Conservation (phyloP, 805 yeast species). For the Yamadazyma takamatsuzukensis region DNA sequence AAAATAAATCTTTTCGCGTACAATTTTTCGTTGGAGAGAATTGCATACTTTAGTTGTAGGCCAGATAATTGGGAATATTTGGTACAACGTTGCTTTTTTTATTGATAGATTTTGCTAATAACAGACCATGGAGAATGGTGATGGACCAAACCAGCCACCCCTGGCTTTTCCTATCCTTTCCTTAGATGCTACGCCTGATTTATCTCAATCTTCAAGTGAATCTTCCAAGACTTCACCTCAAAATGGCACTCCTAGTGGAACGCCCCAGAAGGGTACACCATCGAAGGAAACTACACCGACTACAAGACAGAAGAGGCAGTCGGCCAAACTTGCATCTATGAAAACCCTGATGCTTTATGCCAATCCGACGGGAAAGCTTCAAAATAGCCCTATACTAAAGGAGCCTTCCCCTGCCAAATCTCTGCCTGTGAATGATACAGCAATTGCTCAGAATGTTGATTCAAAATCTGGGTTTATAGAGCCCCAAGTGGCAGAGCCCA, state of each 20-base stretch:
- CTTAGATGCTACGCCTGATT: not conserved
- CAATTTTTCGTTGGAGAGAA: no score
- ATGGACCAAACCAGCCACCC: no score
- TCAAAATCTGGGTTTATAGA: conserved; percentile 42
- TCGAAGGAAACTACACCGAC: not conserved
- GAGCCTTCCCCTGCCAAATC: no score
- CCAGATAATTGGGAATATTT: no score
- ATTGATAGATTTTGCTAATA: no score
- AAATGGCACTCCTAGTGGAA: conserved; percentile 1
- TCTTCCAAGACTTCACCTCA: not conserved
- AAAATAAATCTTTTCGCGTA: no score
- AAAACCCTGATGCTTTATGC: conserved; percentile 9
- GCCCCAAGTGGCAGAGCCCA: conserved; percentile 53
- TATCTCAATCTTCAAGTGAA: not conserved
- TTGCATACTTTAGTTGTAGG: no score
- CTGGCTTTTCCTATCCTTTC: no score
- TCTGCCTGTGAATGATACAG: no score
- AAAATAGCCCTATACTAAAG: conserved; percentile 7
- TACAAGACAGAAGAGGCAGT: conserved; percentile 6
- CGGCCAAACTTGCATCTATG: conserved; percentile 11
- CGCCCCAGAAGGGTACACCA: not conserved
- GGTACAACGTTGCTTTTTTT: no score
- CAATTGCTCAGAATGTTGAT: no score
- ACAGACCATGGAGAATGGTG: no score
- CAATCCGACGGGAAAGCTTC: conserved; percentile 4